Evolutionary conservation across 805 yeast species (phyloP), one percentile per base, ranked within the genome.

Genomic region (Candida adriatica): DNA sequence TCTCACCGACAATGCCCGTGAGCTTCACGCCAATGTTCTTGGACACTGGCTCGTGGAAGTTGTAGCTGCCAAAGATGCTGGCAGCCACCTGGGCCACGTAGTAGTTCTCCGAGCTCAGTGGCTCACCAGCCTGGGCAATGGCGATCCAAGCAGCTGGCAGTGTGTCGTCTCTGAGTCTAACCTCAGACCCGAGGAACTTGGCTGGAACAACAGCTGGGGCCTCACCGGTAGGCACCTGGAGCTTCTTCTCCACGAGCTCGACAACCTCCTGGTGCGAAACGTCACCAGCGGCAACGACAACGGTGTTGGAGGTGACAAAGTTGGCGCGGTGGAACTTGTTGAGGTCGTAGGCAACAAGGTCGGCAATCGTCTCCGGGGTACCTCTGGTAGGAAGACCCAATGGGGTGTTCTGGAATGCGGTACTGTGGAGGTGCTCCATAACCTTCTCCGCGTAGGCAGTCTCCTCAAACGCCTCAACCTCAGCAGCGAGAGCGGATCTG

Each of bases 371-470:
- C 41, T 81, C 92, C 22, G 65, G 46, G 43, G 85, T 81, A 69
- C 94, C 94, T 51, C 70, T 66, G 25, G 72, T 67, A 59, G 94
- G 92, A 55, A 83, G 66, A 33, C 80, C 81, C 45, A 83, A 66
- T 18, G 92, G 77, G 51, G 85, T 77, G 53, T 86, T 85, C 65
- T 83, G 94, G 80, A 76, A 83, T 34, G 94, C 94, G 41, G 88
- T 73, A 39, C 88, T 73, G 53, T 77, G 74, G 66, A 83, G 70
- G 62, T 83, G 94, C 63, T 79, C 84, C 46, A 76, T 50, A 31
- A 78, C 81, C 41, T 61, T 58, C 61, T 66, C 70, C 34, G 67
- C 56, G 39, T 70, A 67, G 47, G 79, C 73, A 38, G 48, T 57
- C 32, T 62, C 55, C 64, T 83, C 94, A 39, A 79, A 66, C 21